Conservation (phyloP, 2,329 filamentous ascomycete genomes). For the Hypoxylon sp. region DNA sequence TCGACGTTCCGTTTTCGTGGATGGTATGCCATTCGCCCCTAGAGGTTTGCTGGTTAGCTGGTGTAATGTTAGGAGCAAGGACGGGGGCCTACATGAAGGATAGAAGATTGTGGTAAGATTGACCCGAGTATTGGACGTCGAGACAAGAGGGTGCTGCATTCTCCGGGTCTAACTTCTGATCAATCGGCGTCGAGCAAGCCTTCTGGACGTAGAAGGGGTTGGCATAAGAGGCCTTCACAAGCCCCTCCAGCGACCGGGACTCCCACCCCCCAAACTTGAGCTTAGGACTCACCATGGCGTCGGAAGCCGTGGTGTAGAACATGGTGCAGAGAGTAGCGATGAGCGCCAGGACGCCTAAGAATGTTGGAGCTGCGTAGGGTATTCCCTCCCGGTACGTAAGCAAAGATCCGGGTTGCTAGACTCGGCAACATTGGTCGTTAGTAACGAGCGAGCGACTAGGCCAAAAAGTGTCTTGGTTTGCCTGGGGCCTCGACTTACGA, state of each 20-base stretch:
- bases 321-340: constrained; percentile 74
- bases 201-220: constrained; percentile 68
- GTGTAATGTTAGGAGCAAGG: background rate
- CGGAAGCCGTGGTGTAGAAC: constrained; percentile 82
- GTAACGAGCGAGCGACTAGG: background rate
- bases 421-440: constrained; percentile 2
- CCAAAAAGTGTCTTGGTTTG: background rate
- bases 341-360: constrained; percentile 74
- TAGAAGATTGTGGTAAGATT: constrained; percentile 77
- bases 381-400: constrained; percentile 76
- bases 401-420: constrained; percentile 74
- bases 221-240: constrained; percentile 72
- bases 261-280: constrained; percentile 70
- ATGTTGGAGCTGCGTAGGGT: constrained; percentile 70
- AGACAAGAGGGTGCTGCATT: constrained; percentile 69
- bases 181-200: constrained; percentile 73
- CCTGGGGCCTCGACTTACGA: constrained; percentile 53
- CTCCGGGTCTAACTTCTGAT: constrained; percentile 53
- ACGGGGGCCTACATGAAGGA: constrained; percentile 64
- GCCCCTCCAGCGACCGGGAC: constrained; percentile 62
- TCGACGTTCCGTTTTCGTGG: constrained; percentile 58
- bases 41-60: constrained; percentile 46
- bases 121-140: constrained; percentile 76
- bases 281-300: constrained; percentile 80
- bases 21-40: constrained; percentile 65